Evolutionary conservation across 768 basidiomycete species (phyloP).

Genomic region (Boletus rubescentipes): DNA sequence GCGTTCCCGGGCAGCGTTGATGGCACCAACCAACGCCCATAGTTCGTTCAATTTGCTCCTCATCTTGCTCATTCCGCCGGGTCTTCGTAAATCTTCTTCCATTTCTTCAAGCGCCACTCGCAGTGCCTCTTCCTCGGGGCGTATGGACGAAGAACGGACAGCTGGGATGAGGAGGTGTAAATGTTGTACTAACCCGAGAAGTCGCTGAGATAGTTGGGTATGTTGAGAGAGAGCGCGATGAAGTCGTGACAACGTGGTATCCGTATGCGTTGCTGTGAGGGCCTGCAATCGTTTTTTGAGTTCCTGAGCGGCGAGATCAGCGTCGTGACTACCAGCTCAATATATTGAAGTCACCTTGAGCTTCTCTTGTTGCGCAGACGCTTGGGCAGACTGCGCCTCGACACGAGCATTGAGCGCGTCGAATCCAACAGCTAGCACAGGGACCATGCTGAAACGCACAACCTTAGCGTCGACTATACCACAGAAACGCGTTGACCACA

Average conservation of each 20-base stretch:
- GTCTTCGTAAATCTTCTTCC: slow-evolving; percentile 63
- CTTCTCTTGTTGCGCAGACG: slow-evolving; percentile 64
- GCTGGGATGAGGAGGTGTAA: slow-evolving; percentile 77
- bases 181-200: slow-evolving; percentile 70
- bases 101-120: slow-evolving; percentile 70
- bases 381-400: slow-evolving; percentile 69
- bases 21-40: slow-evolving; percentile 80
- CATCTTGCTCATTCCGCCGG: slow-evolving; percentile 54
- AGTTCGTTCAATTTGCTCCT: slow-evolving; percentile 77
- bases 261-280: slow-evolving; percentile 59
- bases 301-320: slow-evolving; percentile 43
- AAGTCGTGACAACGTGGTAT: slow-evolving; percentile 68
- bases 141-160: slow-evolving; percentile 70
- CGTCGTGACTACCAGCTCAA: background rate
- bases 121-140: slow-evolving; percentile 78
- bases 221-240: slow-evolving; percentile 62
- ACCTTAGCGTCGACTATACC: background rate
- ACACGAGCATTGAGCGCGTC: slow-evolving; percentile 79
- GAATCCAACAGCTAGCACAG: slow-evolving; percentile 78
- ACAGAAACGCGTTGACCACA: background rate
- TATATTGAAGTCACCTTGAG: slow-evolving; percentile 44
- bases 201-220: slow-evolving; percentile 67
- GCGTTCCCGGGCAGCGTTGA: slow-evolving; percentile 57
- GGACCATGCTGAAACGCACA: slow-evolving; percentile 56
- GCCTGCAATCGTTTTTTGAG: slow-evolving; percentile 61